phyloP scores from a whole-genome alignment of 2,329 filamentous ascomycete species.

The Mollisia scopiformis region DNA sequence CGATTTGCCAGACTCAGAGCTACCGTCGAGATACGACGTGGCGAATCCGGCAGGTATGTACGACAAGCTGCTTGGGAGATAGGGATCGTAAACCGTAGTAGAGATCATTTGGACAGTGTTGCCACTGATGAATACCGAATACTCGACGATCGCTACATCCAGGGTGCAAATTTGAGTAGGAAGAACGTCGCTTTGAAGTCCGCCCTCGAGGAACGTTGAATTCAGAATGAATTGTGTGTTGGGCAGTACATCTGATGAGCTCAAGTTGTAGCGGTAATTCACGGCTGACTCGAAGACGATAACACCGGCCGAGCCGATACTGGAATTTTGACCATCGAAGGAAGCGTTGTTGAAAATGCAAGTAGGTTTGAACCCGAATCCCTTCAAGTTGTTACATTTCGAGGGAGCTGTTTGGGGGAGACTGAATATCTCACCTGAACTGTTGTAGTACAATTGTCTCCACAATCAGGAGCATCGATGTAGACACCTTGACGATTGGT shows the following conservation, averaged over 20 bases:
- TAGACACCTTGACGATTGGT: neutral
- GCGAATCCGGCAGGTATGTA: too few species aligned
- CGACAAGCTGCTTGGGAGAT: neutral
- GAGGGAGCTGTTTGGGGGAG: neutral
- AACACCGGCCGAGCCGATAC: neutral
- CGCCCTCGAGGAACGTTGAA: neutral
- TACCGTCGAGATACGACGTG: too few species aligned
- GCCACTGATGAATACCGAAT: neutral
- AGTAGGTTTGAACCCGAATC: neutral
- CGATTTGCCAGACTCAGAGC: too few species aligned
- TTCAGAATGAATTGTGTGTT: neutral
- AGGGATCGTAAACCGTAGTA: neutral
- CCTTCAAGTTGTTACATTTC: neutral
- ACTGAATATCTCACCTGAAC: neutral
- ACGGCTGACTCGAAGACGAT: neutral
- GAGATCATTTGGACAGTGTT: neutral
- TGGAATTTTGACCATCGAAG: too few species aligned
- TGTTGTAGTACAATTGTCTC: neutral
- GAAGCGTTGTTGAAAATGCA: neutral
- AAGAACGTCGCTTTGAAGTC: neutral
- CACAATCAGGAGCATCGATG: neutral
- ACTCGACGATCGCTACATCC: neutral
- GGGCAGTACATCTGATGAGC: too few species aligned
- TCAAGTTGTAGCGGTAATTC: neutral
- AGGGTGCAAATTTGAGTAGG: neutral